phyloP scores from a whole-genome alignment of 257 asterid genomes.

The Eustoma russellianum region DNA sequence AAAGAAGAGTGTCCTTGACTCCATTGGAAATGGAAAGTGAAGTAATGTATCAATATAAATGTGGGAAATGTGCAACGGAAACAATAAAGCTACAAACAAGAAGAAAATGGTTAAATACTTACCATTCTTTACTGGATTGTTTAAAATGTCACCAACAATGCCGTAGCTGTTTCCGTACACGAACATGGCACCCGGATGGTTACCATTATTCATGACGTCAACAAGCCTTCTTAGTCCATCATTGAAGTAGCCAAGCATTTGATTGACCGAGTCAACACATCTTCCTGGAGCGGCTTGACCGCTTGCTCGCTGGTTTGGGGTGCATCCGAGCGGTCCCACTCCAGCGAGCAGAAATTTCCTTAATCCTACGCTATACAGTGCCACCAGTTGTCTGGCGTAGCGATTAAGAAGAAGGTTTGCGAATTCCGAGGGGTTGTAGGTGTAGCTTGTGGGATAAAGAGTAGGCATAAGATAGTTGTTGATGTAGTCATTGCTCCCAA shows the following conservation, averaged over 20 bases:
- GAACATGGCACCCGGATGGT: conserved; percentile 63
- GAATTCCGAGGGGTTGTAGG: conserved; percentile 54
- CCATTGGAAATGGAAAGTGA: too few relatives aligned
- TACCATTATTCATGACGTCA: conserved; percentile 51
- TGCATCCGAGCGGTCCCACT: conserved; percentile 85
- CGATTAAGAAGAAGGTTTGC: conserved; percentile 69
- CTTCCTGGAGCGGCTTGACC: conserved; percentile 61
- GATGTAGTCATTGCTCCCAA: conserved; percentile 96
- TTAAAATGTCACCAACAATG: conserved; percentile 59
- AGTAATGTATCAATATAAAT: too few relatives aligned
- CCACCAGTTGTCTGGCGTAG: conserved; percentile 63
- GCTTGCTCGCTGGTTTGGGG: conserved; percentile 66
- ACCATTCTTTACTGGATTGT: conserved; percentile 39
- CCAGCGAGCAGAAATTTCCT: conserved; percentile 63
- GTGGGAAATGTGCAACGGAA: too few relatives aligned
- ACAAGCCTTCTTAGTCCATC: conserved; percentile 52
- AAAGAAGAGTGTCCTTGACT: too few relatives aligned
- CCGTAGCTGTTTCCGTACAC: conserved; percentile 56
- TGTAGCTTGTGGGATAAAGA: conserved; percentile 54
- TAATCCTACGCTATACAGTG: conserved; percentile 64
- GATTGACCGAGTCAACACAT: conserved; percentile 80
- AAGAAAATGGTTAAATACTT: neutral
- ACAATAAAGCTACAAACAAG: too few relatives aligned
- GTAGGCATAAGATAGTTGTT: conserved; percentile 76
- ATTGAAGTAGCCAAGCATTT: conserved; percentile 58